These are phyloP conservation scores for Hyparrhenia diplandra DNA, from an alignment of 176 grass and related monocot genomes.

Conservation along the genomic window DNA sequence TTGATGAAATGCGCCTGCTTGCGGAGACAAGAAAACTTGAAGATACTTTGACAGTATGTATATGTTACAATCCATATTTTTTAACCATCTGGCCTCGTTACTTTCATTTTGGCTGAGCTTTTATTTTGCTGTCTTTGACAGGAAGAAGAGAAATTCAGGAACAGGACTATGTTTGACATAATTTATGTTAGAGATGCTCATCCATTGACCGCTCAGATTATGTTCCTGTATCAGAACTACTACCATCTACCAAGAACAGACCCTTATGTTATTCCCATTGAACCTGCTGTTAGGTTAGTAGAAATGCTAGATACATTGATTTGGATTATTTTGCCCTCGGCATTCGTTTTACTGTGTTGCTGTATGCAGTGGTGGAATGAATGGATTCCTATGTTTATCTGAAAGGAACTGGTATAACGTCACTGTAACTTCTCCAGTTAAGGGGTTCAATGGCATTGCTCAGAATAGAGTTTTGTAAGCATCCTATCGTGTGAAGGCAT, in stretches of 20 bases:
- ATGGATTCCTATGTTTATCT: conserved; percentile 89
- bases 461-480: conserved; percentile 96
- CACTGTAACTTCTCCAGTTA: conserved; percentile 58
- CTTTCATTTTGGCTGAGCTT: conserved; percentile 7
- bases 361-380: conserved; percentile 83
- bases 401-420: conserved; percentile 60
- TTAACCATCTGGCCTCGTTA: not conserved
- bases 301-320: conserved; percentile 26
- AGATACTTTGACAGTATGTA: conserved; percentile 71
- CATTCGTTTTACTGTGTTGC: conserved; percentile 19
- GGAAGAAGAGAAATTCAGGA: conserved; percentile 93
- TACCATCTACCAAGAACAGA: conserved; percentile 42
- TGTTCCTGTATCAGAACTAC: conserved; percentile 61
- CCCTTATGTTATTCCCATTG: conserved; percentile 62
- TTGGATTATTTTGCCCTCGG: conserved; percentile 22
- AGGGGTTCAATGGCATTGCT: conserved; percentile 61
- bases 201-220: conserved; percentile 60
- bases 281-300: conserved; percentile 67
- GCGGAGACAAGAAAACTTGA: conserved; percentile 75
- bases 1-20: conserved; percentile 77
- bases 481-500: conserved; percentile 1
- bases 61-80: conserved; percentile 33
- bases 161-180: conserved; percentile 81
- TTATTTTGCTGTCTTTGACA: conserved; percentile 36
- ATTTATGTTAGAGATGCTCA: conserved; percentile 75